Evolutionary conservation across 2,329 filamentous ascomycete species (phyloP), one percentile per base, ranked within the genome.

Genomic region (Raffaelea deltoideospora): DNA sequence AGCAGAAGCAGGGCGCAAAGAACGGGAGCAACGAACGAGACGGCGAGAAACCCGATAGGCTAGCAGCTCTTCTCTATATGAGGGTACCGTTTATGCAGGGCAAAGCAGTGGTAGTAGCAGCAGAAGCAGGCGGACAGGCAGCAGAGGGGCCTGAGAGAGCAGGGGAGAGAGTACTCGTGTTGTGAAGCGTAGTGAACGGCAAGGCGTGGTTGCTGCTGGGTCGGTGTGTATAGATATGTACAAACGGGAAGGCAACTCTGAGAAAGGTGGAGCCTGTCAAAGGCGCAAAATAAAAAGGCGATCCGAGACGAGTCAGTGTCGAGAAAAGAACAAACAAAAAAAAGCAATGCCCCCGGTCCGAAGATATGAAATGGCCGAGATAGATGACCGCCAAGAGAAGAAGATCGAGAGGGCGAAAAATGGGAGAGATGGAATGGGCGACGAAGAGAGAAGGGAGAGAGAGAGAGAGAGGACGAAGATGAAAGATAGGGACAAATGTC

Each of bases 1-100:
- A n/a, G n/a, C n/a, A n/a, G n/a, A n/a, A n/a, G n/a, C n/a, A n/a
- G n/a, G n/a, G n/a, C n/a, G n/a, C n/a, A n/a, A n/a, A n/a, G n/a
- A n/a, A n/a, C n/a, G n/a, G n/a, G n/a, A n/a, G n/a, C n/a, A n/a
- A 38, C 39, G 35, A 45, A 41, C 39, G 28, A 44, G 38, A 39
- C 42, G 40, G 40, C 41, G 37, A 35, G 40, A 35, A 37, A n/a
- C 38, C 44, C 42, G 44, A 44, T 43, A 44, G 43, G 44, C 36
- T 41, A 26, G 22, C 10, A 31, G 31, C 32, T 31, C 18, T 29
- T 17, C 18, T 29, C 22, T 14, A 19, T 20, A 22, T 28, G 27
- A 21, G 15, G 24, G 10, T 34, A 15, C 29, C 14, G 30, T 33
- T n/a, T 33, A n/a, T n/a, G 39, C 38, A 40, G 34, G 15, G 11